phyloP scores from a whole-genome alignment of 2,329 filamentous ascomycete species.

The Tolypocladium endophyticum region DNA sequence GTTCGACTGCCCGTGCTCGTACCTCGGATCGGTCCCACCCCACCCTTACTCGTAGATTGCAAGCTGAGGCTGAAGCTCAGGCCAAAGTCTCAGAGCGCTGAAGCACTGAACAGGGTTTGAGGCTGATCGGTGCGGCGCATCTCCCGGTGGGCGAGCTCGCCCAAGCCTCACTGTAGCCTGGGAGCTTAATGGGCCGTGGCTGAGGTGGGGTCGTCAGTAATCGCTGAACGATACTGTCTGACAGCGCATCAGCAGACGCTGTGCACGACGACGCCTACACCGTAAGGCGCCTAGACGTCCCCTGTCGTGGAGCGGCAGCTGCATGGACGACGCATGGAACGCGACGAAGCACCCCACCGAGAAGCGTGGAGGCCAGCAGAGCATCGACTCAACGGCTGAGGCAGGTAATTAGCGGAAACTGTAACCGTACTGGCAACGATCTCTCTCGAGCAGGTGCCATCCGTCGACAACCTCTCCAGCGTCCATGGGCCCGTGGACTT shows the following conservation, averaged over 20 bases:
- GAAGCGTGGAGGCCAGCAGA: neutral
- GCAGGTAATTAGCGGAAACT: neutral
- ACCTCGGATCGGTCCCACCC: neutral
- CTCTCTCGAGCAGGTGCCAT: neutral
- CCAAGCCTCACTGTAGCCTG: neutral
- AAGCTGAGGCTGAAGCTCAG: neutral
- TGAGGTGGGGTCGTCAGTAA: neutral
- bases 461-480: neutral
- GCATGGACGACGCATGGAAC: neutral
- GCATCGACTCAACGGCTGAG: neutral
- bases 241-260: neutral
- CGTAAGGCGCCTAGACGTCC: neutral
- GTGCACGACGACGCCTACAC: neutral
- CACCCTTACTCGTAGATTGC: neutral
- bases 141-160: neutral
- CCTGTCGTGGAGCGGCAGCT: neutral
- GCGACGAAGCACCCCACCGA: neutral
- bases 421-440: neutral
- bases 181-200: neutral
- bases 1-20: neutral
- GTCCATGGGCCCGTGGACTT: no score
- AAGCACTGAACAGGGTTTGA: neutral
- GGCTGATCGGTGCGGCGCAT: neutral
- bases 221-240: neutral
- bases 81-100: neutral